Base-by-base conservation (phyloP, 2,329 filamentous ascomycete genomes). In the Penicillium verrucosum region DNA sequence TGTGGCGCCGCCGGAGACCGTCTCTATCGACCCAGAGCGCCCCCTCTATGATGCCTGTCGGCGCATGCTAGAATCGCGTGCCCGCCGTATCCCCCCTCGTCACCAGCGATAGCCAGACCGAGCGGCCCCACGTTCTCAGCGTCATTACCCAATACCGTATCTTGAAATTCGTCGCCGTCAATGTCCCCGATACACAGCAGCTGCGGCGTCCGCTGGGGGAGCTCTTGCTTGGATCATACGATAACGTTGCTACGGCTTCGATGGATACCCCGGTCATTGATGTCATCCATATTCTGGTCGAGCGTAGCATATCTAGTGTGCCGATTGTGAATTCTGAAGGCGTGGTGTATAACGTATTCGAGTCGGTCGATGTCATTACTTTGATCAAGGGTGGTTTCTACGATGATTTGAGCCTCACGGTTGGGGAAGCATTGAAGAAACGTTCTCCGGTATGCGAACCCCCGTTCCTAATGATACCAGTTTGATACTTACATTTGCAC, bases 131-230 rank as follows among this genome's bases (percentile, higher is more conserved):
- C 77, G 92, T 99, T 18, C 90, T 99, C 59, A 97, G 92, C 67
- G 94, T 99, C 59, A 89, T 99, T 57, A 99, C 94, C 0, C 94
- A 99, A 75, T 99, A 99, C 76, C 89, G 95, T 57, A 97, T 99
- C 66, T 84, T 99, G 62, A 99, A 99, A 73, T 99, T 99, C 73
- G 95, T 99, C 60, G 92, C 94, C 11, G 93, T 99, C 75, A 99
- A 99, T 75, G 86, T 90, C 40, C 86, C 88, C 66, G 89, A 96
- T 71, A 97, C 93, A 5, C 88, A 95, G 66, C 84, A 92, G 70
- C 78, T 99, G 59, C 90, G 90, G 71, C 97, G 96, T 77, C 88
- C 91, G 10, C 81, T 99, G 55, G 85, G 85, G 59, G 92, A 97
- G 60, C 84, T 97, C 54, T 85, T 86, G 27, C 81, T 99, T 9